Base-by-base conservation (phyloP, 495 filamentous ascomycete genomes). In the Hypoxylon subgilvum region DNA sequence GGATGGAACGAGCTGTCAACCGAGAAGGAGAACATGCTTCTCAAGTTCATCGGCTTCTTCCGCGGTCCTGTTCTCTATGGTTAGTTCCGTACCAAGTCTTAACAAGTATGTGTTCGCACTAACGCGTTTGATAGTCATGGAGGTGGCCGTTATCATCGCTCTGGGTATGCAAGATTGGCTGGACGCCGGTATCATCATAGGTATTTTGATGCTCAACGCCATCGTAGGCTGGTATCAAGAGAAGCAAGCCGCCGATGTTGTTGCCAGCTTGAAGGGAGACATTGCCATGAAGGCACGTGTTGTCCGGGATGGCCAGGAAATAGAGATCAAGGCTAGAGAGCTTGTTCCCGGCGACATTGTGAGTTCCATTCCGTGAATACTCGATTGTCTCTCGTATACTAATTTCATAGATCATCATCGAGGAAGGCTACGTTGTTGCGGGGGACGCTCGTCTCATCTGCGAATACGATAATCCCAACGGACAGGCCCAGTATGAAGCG, bases 161-260 rank as follows among this genome's bases (percentile, higher is more conserved):
- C 85, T 87, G 71, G 88, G 86, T 83, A 84, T 91, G 66, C 82
- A 82, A 72, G 88, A 90, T 61, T 91, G 86, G 86, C 77, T 91
- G 51, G 88, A 90, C 68, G 87, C 88, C 42, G 88, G 88, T 79
- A 87, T 91, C 57, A 90, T 91, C 70, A 86, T 88, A 51, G 88
- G 84, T 73, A 90, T 91, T 58, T 69, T 91, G 19, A 68, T 89
- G 61, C 84, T 91, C 54, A 91, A 91, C 77, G 88, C 88, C 41
- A 63, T 76, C 42, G 88, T 90, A 70, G 88, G 87, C 79, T 91
- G 88, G 88, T 91, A 90, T 73, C 88, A 91, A 73, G 88, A 91
- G 72, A 90, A 90, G 77, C 87, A 90, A 74, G 88, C 88, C 61
- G 88, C 88, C 63, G 88, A 91, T 71, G 87, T 91, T 68, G 88